Base-by-base conservation (phyloP, 2,329 filamentous ascomycete genomes). In the Alternaria triticina region DNA sequence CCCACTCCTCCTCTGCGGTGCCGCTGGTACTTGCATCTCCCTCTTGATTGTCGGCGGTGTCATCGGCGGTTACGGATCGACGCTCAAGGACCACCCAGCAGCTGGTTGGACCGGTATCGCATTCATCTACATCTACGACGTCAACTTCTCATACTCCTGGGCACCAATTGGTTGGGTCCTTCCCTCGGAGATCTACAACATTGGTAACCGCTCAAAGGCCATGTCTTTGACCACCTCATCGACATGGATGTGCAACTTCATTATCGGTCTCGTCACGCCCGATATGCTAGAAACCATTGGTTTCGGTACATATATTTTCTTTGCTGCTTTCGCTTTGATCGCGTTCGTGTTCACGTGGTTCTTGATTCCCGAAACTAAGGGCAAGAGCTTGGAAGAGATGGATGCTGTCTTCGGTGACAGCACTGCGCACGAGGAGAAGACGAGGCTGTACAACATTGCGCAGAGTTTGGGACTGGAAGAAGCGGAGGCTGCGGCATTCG, bases 391-490 rank as follows among this genome's bases (percentile, higher is more conserved):
- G 13, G 93, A 96, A 78, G 87, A 96, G 80, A 89, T 96, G 59
- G 92, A 96, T 82, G 88, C 87, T 83, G 94, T 94, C 89, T 89
- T 94, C 85, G 91, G 93, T 82, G 91, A 95, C 86, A 89, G 87
- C 40, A 92, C 87, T 7, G 90, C 91, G 46, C 88, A 91, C 66
- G 66, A 74, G 47, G 71, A 72, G 66, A 73, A 73, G 62, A 66
- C 40, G 3, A 65, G 70, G 40, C 3, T 73, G 23, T 68, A 65
- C 17, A 57, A 58, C 2, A 74, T 74, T 55, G 72, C 72, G 20
- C 57, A 63, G 23, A 67, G 66, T 33, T 25, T 74, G n/a, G 68
- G 70, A 2, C 40, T 73, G 6, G 64, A 58, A 20, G 69, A 67
- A 23, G 67, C 61, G 3, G 59, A 65, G 22, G 67, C 52, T 30